A percentile compares a stretch with the other conserved stretches of the same genome.
Evolutionary conservation across 1,284 basidiomycete species (phyloP).

Genomic region (Apiotrichum porosum): DNA sequence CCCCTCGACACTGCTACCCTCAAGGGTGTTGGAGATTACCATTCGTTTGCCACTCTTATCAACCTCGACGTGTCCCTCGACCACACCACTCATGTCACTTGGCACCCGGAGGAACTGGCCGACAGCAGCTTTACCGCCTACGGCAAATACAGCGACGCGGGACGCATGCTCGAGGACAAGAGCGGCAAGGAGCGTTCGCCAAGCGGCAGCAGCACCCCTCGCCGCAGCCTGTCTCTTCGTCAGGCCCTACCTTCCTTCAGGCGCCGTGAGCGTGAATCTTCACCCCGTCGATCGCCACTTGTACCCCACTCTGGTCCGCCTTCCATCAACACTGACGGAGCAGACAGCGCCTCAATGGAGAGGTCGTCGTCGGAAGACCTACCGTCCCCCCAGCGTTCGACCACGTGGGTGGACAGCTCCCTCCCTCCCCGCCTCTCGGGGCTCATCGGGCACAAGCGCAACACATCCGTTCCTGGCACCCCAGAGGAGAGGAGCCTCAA

Average conservation of each 20-base stretch:
- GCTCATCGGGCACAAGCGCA: background rate
- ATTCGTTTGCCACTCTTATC: constrained; percentile 46
- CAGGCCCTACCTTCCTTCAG: background rate
- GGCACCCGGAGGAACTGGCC: constrained; percentile 15
- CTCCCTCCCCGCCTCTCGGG: background rate
- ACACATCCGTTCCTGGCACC: no score
- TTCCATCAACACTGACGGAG: no score
- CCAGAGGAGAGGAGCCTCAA: no score
- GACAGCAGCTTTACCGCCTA: constrained; percentile 14
- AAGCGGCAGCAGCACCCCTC: background rate
- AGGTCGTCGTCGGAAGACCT: no score
- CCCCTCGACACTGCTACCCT: constrained; percentile 54
- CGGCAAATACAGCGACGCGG: background rate
- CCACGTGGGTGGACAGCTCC: constrained; percentile 6
- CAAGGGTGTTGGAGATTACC: constrained; percentile 38
- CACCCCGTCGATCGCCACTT: background rate
- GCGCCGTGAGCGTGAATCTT: background rate
- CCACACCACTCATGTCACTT: constrained; percentile 3
- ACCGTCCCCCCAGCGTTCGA: background rate
- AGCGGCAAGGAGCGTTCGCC: background rate
- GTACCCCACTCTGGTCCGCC: no score
- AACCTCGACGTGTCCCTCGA: constrained; percentile 32
- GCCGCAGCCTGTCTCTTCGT: background rate
- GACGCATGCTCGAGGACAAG: background rate
- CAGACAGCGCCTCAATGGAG: no score